These are phyloP conservation scores for Psilocybe azurescens DNA, from an alignment of 768 basidiomycete genomes.

Conservation along the genomic window DNA sequence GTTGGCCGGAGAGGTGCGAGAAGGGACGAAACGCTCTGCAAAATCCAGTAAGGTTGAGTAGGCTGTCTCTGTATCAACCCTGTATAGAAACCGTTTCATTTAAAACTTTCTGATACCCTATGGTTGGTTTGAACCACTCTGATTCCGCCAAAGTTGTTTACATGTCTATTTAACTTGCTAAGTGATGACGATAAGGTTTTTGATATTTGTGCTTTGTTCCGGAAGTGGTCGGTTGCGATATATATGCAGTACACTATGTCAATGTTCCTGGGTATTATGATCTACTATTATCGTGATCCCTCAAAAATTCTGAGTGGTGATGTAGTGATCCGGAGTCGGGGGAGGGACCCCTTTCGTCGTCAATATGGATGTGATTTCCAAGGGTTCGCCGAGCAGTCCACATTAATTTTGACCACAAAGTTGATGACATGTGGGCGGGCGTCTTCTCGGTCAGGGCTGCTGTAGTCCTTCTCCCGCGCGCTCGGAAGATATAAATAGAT, in stretches of 20 bases:
- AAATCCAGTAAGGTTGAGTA: constrained; percentile 51
- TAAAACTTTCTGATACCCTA: constrained; percentile 20
- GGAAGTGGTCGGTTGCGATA: not conserved
- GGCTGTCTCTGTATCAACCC: constrained; percentile 18
- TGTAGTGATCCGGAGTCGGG: not conserved
- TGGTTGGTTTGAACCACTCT: not conserved
- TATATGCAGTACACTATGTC: too few relatives aligned
- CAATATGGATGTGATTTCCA: too few relatives aligned
- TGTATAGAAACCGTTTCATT: constrained; percentile 17
- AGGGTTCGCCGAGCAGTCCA: too few relatives aligned
- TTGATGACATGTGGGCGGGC: not conserved
- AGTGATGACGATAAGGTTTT: not conserved
- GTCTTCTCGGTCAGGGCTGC: constrained; percentile 1
- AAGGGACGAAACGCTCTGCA: constrained; percentile 50
- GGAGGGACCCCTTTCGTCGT: not conserved
- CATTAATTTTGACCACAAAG: too few relatives aligned
- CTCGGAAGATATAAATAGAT: not conserved
- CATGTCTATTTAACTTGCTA: not conserved
- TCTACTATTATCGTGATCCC: too few relatives aligned
- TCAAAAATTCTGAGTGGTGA: too few relatives aligned
- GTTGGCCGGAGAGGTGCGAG: constrained; percentile 82
- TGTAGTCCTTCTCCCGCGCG: not conserved
- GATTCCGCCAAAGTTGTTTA: not conserved
- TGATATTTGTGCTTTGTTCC: not conserved
- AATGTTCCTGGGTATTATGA: too few relatives aligned